These are phyloP conservation scores for Trametes sanguinea DNA, from an alignment of 768 basidiomycete species.

Conservation along the genomic window DNA sequence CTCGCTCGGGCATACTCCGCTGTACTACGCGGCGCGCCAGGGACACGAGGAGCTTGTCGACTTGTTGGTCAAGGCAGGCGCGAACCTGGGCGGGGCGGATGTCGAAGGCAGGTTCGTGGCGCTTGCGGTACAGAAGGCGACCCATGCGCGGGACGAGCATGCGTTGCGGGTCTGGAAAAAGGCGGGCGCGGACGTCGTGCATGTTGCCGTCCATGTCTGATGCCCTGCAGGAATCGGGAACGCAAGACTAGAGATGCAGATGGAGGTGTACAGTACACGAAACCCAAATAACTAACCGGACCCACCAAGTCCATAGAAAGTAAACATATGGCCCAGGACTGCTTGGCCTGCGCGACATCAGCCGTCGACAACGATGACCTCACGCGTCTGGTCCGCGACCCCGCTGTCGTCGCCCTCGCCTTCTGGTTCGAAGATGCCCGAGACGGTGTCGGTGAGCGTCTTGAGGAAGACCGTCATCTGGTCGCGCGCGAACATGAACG, in stretches of 20 bases:
- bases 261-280: constrained; percentile 4
- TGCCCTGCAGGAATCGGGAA: too few relatives aligned
- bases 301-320: neutral
- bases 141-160: constrained; percentile 43
- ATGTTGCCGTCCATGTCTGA: neutral
- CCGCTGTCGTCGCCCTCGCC: constrained; percentile 33
- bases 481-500: constrained; percentile 68
- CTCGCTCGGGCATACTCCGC: constrained; percentile 74
- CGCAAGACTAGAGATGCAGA: neutral
- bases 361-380: constrained; percentile 32
- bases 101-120: constrained; percentile 56
- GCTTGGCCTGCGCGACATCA: constrained; percentile 1
- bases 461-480: constrained; percentile 71
- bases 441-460: constrained; percentile 57
- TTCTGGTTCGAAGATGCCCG: constrained; percentile 36
- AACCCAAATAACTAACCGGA: neutral
- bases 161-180: constrained; percentile 57
- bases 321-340: neutral
- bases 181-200: constrained; percentile 39
- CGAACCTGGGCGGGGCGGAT: constrained; percentile 70
- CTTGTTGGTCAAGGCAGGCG: constrained; percentile 69
- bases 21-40: constrained; percentile 84
- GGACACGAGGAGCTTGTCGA: constrained; percentile 63
- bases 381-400: constrained; percentile 32
- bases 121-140: constrained; percentile 45